Conservation (phyloP, 1,284 basidiomycete species). For the Tremellales sp. region DNA sequence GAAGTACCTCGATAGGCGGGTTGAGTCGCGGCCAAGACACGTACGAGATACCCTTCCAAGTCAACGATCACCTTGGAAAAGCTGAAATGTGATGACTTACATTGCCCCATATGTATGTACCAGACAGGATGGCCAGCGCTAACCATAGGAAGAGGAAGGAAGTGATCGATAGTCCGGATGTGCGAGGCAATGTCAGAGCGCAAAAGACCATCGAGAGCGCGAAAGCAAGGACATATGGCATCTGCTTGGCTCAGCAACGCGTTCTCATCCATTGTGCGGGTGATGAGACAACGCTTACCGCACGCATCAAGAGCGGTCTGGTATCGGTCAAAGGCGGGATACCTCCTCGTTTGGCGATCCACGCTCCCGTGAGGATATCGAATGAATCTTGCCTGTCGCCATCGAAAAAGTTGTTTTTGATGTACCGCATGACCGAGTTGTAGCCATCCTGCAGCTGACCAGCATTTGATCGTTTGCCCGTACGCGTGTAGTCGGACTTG, state of each 20-base stretch:
- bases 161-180: slow-evolving; percentile 53
- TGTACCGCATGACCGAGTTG: slow-evolving; percentile 81
- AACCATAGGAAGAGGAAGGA: slow-evolving; percentile 77
- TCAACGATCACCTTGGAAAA: neutral
- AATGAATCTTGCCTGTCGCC: slow-evolving; percentile 88
- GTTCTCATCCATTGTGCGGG: neutral
- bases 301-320: slow-evolving; percentile 72
- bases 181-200: slow-evolving; percentile 73
- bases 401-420: slow-evolving; percentile 98
- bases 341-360: slow-evolving; percentile 70
- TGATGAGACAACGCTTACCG: slow-evolving; percentile 55
- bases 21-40: slow-evolving; percentile 92
- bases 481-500: slow-evolving; percentile 95
- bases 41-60: slow-evolving; percentile 54
- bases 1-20: slow-evolving; percentile 75
- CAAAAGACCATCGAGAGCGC: slow-evolving; percentile 82
- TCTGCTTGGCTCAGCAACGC: slow-evolving; percentile 53
- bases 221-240: slow-evolving; percentile 78
- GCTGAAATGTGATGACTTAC: slow-evolving; percentile 25
- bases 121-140: slow-evolving; percentile 58
- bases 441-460: slow-evolving; percentile 81
- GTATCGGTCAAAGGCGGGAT: slow-evolving; percentile 70
- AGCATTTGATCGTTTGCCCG: slow-evolving; percentile 77
- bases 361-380: slow-evolving; percentile 88
- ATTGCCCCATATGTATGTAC: slow-evolving; percentile 69